Percentiles rank a stretch among this genome's conserved stretches.
Conservation (phyloP, 371 early-diverging fungal species). For the Smittium mucronatum region DNA sequence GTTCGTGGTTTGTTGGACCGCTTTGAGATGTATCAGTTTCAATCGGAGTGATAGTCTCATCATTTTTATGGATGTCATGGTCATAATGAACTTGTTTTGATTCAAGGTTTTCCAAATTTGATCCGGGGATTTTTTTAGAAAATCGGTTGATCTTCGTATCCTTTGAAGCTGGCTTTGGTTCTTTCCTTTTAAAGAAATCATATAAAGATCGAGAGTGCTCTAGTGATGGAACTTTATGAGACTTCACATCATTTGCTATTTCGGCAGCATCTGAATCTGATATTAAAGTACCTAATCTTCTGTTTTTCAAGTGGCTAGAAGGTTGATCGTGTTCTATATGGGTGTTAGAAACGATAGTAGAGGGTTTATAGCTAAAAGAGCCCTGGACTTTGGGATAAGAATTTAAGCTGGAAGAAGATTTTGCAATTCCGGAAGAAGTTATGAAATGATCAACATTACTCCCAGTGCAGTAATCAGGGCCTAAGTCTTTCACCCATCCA, state of each 20-base stretch:
- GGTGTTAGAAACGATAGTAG: conserved; percentile 11
- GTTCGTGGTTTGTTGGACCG: conserved; percentile 18
- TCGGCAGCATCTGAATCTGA: background rate
- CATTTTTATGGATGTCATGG: conserved; percentile 4
- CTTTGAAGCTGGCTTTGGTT: background rate
- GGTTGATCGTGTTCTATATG: conserved; percentile 4
- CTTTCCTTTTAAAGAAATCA: conserved; percentile 5
- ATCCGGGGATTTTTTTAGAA: background rate
- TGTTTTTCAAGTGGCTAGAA: conserved; percentile 1
- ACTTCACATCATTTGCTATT: background rate
- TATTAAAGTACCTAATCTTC: conserved; percentile 13
- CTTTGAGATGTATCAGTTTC: conserved; percentile 13
- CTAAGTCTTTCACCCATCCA: conserved; percentile 46
- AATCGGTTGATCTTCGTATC: background rate
- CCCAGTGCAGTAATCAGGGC: conserved; percentile 32
- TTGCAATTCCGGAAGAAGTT: no score
- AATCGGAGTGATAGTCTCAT: conserved; percentile 11
- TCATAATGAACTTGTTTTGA: background rate
- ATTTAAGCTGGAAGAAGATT: conserved; percentile 13
- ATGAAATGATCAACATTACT: conserved; percentile 17
- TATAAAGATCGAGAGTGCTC: background rate
- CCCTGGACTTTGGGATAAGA: conserved; percentile 2
- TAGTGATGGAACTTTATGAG: background rate
- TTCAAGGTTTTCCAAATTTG: background rate
- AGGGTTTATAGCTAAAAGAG: conserved; percentile 7